Evolutionary conservation across 495 filamentous ascomycete species (phyloP).

Genomic region (Aspergillus mulundensis): DNA sequence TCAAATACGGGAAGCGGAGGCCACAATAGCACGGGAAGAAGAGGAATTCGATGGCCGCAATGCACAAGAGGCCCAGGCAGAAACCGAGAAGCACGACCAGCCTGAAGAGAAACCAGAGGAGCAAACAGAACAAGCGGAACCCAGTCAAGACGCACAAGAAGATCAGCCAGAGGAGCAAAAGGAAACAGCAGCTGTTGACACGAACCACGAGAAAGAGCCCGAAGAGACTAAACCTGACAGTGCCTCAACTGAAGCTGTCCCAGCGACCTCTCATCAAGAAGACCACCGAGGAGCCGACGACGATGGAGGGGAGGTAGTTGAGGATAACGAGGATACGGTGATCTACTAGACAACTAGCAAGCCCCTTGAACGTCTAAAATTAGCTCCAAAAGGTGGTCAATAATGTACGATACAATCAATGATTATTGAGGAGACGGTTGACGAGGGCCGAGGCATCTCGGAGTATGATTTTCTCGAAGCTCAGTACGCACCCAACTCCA

Average conservation of each 20-base stretch:
- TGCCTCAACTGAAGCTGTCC: slow-evolving; percentile 14
- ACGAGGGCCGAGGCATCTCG: slow-evolving; percentile 15
- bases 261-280: slow-evolving; percentile 18
- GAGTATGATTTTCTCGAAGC: neutral
- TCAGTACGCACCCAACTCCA: neutral
- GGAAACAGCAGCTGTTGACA: slow-evolving; percentile 28
- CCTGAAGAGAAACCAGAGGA: slow-evolving; percentile 10
- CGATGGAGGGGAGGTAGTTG: slow-evolving; percentile 66
- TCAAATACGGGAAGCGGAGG: slow-evolving; percentile 56
- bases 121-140: slow-evolving; percentile 10
- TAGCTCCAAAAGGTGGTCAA: neutral
- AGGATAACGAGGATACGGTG: slow-evolving; percentile 79
- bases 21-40: slow-evolving; percentile 46
- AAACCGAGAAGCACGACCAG: slow-evolving; percentile 10
- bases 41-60: slow-evolving; percentile 45
- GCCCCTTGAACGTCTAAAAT: neutral
- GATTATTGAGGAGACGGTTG: slow-evolving; percentile 6
- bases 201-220: slow-evolving; percentile 20
- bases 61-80: slow-evolving; percentile 16
- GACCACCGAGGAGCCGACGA: slow-evolving; percentile 49
- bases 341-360: slow-evolving; percentile 57
- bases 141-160: slow-evolving; percentile 20
- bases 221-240: slow-evolving; percentile 18
- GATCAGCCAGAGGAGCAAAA: slow-evolving; percentile 15
- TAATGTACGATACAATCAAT: neutral